Conservation (phyloP, 2,329 filamentous ascomycete species). For the Phyllosticta paracitricarpa region DNA sequence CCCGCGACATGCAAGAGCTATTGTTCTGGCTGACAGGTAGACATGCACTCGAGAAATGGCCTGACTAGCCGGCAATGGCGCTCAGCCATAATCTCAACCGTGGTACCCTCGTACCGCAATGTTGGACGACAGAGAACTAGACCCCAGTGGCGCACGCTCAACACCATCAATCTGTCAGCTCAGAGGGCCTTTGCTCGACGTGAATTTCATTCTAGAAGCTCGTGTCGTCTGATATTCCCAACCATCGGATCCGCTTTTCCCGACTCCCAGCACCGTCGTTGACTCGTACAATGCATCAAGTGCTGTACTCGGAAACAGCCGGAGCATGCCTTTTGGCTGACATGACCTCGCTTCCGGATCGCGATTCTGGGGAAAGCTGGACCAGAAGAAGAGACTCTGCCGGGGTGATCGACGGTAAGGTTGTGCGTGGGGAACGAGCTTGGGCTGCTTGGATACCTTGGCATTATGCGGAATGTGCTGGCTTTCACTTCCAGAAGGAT, state of each 20-base stretch:
- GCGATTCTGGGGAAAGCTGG: neutral
- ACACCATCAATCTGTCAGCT: neutral
- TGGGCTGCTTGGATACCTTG: neutral
- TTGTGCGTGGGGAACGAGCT: constrained; percentile 1
- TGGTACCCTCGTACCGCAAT: neutral
- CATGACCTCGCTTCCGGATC: neutral
- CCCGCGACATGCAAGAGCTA: neutral
- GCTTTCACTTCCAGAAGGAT: neutral
- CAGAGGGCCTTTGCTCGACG: neutral
- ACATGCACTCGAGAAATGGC: neutral
- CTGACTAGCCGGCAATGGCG: neutral
- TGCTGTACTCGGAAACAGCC: neutral
- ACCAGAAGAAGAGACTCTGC: neutral
- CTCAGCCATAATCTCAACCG: neutral
- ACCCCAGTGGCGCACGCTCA: neutral
- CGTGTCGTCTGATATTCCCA: neutral
- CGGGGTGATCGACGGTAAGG: neutral
- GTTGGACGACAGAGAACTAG: neutral
- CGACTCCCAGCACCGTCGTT: neutral
- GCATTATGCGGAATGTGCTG: neutral
- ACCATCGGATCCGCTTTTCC: neutral
- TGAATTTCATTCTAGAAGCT: neutral
- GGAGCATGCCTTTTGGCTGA: neutral
- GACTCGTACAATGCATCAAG: neutral
- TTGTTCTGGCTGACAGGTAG: neutral